Evolutionary conservation across 1,284 basidiomycete species (phyloP).

Genomic region (Pholiota adiposa): DNA sequence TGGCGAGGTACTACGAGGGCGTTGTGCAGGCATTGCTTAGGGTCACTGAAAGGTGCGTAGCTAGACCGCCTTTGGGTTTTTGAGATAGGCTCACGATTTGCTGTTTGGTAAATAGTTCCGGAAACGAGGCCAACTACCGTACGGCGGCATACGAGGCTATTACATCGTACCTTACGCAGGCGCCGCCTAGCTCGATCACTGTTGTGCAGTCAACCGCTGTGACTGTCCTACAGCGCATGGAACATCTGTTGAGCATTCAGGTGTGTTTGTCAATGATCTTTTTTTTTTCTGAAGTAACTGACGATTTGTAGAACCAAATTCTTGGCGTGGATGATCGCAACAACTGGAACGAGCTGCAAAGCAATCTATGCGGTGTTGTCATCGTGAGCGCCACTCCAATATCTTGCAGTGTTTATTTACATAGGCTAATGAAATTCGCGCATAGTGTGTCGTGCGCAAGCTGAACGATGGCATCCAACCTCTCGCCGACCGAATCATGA

Average conservation of each 20-base stretch:
- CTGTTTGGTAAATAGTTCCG: constrained; percentile 50
- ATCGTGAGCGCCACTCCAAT: constrained; percentile 58
- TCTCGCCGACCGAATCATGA: constrained; percentile 95
- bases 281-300: neutral
- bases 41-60: constrained; percentile 81
- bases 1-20: constrained; percentile 91
- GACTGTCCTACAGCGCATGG: constrained; percentile 87
- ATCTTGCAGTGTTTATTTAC: neutral
- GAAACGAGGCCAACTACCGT: constrained; percentile 92
- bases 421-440: constrained; percentile 7
- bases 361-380: constrained; percentile 92
- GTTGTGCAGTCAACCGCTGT: constrained; percentile 87
- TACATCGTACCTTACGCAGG: constrained; percentile 83
- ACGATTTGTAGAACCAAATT: constrained; percentile 77
- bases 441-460: constrained; percentile 83
- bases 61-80: constrained; percentile 6
- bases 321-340: constrained; percentile 95
- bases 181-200: constrained; percentile 80
- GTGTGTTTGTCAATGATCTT: constrained; percentile 40
- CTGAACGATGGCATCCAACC: constrained; percentile 86
- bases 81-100: neutral
- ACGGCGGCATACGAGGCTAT: constrained; percentile 98
- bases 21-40: constrained; percentile 82
- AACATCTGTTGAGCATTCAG: constrained; percentile 84
- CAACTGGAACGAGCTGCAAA: constrained; percentile 99